Percentiles rank a stretch among this genome's conserved stretches.
These are phyloP conservation scores for Boechera divaricarpa DNA, from an alignment of 345 rosid genomes.

Conservation along the genomic window DNA sequence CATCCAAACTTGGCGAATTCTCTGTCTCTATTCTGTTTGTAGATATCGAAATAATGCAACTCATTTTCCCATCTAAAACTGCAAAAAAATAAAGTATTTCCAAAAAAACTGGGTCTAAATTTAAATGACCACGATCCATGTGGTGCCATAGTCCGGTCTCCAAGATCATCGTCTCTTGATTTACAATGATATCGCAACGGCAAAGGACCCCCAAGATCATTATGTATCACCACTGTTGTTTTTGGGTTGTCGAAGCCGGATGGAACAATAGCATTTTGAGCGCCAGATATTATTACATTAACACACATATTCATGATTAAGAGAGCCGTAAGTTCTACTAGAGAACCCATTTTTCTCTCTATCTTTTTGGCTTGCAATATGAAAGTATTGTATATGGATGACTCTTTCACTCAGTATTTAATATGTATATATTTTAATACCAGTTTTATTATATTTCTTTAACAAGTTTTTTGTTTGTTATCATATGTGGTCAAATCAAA, in stretches of 20 bases:
- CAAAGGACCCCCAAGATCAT: slow-evolving; percentile 6
- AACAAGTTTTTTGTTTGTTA: not conserved
- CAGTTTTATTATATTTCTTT: not conserved
- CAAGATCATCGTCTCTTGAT: slow-evolving; percentile 7
- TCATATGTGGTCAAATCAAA: not conserved
- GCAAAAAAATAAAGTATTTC: slow-evolving; percentile 7
- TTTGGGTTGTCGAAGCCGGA: not conserved
- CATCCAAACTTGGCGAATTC: slow-evolving; percentile 21
- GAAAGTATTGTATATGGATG: not conserved
- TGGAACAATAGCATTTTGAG: not conserved
- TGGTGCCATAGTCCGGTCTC: not conserved
- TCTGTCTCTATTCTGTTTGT: slow-evolving; percentile 24
- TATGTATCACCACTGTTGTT: slow-evolving; percentile 1
- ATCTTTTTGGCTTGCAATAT: not conserved
- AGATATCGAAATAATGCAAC: slow-evolving; percentile 5
- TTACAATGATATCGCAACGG: not conserved
- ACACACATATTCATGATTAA: slow-evolving; percentile 12
- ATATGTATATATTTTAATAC: not conserved
- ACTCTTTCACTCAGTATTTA: slow-evolving; percentile 4
- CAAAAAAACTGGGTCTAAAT: slow-evolving; percentile 1
- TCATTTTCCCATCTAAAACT: not conserved
- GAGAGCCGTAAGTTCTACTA: not conserved
- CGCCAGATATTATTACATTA: not conserved
- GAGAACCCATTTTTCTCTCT: not conserved
- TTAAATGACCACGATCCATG: slow-evolving; percentile 14